phyloP scores from a whole-genome alignment of 23 red algal genomes.

The Gracilaria gracilis region DNA sequence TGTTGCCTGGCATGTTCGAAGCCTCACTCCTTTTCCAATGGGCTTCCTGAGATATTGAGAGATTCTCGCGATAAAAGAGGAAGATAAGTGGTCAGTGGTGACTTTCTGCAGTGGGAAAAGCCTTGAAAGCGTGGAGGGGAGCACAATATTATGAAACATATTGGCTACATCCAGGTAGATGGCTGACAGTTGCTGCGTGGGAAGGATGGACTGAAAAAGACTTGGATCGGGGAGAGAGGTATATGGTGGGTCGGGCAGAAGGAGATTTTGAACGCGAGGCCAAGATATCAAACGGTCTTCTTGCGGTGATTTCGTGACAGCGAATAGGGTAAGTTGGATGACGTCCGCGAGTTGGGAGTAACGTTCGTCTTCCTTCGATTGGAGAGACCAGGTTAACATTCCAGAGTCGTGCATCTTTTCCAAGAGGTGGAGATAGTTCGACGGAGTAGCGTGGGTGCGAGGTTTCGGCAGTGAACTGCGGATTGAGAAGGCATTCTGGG shows the following conservation, averaged over 20 bases:
- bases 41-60: background rate
- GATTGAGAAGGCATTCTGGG: no score
- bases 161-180: conserved; percentile 5
- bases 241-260: background rate
- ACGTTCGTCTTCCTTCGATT: no score
- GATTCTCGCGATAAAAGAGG: no score
- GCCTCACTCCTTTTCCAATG: background rate
- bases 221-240: background rate
- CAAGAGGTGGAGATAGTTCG: no score
- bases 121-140: background rate
- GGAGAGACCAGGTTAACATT: no score
- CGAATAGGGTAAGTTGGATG: background rate
- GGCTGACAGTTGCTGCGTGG: background rate
- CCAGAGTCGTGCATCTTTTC: no score
- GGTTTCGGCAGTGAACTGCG: no score
- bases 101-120: background rate
- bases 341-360: background rate
- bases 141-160: conserved; percentile 10
- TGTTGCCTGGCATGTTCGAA: background rate
- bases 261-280: background rate
- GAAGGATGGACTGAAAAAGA: background rate
- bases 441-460: no score
- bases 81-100: background rate
- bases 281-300: background rate
- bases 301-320: background rate